These are phyloP conservation scores for Juncus inflexus DNA, from an alignment of 176 grass and related monocot genomes.

Conservation along the genomic window DNA sequence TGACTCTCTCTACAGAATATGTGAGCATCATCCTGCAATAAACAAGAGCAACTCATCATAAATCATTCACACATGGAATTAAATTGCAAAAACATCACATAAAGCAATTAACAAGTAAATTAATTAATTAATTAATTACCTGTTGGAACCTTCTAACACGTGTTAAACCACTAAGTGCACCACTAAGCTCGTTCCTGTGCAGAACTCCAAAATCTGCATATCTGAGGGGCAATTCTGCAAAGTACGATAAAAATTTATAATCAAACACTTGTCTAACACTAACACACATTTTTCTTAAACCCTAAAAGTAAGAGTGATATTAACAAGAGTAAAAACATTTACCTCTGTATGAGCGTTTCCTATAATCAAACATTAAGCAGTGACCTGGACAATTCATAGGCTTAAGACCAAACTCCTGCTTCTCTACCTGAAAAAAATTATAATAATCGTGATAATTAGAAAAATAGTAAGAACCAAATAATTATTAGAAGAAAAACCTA, in stretches of 20 bases:
- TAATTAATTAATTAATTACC: conserved; percentile 34
- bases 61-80: background rate
- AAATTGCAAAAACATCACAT: conserved; percentile 8
- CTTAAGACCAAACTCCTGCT: conserved; percentile 98
- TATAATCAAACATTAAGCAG: conserved; percentile 95
- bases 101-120: background rate
- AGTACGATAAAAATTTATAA: conserved; percentile 16
- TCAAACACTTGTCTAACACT: background rate
- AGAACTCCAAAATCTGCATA: conserved; percentile 98
- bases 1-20: conserved; percentile 95
- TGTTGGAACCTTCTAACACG: conserved; percentile 99
- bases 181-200: conserved; percentile 93
- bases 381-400: conserved; percentile 99
- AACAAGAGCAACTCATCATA: conserved; percentile 1
- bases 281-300: conserved; percentile 11
- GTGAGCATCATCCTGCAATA: conserved; percentile 87
- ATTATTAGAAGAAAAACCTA: background rate
- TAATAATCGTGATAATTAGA: conserved; percentile 2
- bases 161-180: conserved; percentile 94
- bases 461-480: background rate
- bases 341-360: conserved; percentile 97
- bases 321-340: no score
- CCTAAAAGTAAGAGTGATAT: conserved; percentile 21
- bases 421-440: conserved; percentile 62
- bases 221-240: conserved; percentile 90